Conservation (phyloP, 257 asterid species). For the Solanum dulcamara region DNA sequence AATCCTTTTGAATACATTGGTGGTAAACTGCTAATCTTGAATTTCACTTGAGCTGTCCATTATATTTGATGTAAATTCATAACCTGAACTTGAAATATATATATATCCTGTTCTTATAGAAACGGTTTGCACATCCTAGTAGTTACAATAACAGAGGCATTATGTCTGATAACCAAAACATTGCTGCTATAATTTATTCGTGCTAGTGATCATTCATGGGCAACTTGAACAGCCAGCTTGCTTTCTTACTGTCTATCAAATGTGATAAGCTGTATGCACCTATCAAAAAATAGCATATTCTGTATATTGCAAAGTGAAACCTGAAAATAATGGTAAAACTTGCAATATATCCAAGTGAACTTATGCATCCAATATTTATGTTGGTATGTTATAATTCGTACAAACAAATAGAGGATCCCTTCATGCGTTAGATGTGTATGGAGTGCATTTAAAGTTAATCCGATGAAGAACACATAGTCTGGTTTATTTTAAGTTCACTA, state of each 20-base stretch:
- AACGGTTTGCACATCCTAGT: not conserved
- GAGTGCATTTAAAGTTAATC: not conserved
- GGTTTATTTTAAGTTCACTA: not conserved
- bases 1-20: not conserved
- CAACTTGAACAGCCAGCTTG: not conserved
- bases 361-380: not conserved
- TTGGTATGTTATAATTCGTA: not conserved
- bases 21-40: not conserved
- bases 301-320: not conserved
- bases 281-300: not conserved
- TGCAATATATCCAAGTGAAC: not conserved
- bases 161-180: not conserved
- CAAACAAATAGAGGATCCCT: not conserved
- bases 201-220: not conserved
- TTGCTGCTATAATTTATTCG: not conserved
- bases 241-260: not conserved
- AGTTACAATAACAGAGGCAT: not conserved
- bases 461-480: not conserved
- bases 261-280: not conserved
- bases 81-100: not conserved
- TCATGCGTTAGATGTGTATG: not conserved
- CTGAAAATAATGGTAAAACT: not conserved
- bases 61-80: not conserved
- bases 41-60: not conserved
- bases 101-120: not conserved